Evolutionary conservation across 2,329 filamentous ascomycete species (phyloP), one percentile per base, ranked within the genome.

Genomic region (Dissoconium aciculare): DNA sequence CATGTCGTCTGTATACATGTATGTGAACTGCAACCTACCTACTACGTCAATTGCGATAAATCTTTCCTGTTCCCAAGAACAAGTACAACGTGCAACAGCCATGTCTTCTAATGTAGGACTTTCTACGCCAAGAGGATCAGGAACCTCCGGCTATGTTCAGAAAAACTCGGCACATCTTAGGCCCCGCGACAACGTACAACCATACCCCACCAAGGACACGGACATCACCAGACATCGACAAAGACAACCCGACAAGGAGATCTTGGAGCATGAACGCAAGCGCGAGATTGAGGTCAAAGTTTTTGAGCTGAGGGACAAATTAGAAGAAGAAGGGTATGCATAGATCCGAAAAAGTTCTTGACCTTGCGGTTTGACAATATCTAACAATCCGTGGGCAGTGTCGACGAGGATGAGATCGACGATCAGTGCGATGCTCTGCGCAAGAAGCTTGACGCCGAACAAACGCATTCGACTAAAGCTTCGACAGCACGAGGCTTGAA

Each of bases 61-160:
- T n/a, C n/a, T n/a, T n/a, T n/a, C n/a, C n/a, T n/a, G n/a, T n/a
- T n/a, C n/a, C n/a, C n/a, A n/a, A n/a, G n/a, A n/a, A n/a, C n/a
- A n/a, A n/a, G n/a, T n/a, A n/a, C n/a, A n/a, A n/a, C n/a, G n/a
- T n/a, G n/a, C n/a, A n/a, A 14, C 15, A 11, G 33, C 8, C 26
- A 95, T 95, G 89, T 89, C 85, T 37, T 84, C 89, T 43, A 98
- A 98, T 62, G 89, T 98, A 51, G 91, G 89, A 35, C 82, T 98
- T 48, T 75, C 78, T 34, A 98, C 89, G 4, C 89, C 89, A 3
- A 78, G 89, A 50, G 89, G 89, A 44, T 92, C 81, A 53, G 89
- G 89, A 28, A 98, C 89, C 34, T 95, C 87, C 1, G 89, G 89
- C 53, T 95, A 95, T 55, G 87, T 98, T 34, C 87, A 95, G 60